Evolutionary conservation across 2,329 filamentous ascomycete genomes (phyloP), one percentile per base, ranked within the genome.

Genomic region (Plenodomus tracheiphilus): DNA sequence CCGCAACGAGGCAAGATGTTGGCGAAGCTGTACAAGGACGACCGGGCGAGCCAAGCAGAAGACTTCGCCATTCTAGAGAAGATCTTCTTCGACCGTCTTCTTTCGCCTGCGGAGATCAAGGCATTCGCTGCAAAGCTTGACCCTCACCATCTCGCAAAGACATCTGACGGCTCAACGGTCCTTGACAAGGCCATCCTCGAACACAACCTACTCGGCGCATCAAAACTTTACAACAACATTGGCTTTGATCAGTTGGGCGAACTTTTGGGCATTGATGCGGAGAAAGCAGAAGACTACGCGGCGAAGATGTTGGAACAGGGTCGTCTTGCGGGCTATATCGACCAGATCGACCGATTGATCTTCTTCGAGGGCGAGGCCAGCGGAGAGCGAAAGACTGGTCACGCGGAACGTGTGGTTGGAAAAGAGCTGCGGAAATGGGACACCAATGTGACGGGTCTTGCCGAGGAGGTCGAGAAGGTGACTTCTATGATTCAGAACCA

Each of bases 291-390:
- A 77, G 86, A 88, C 49, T 97, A 94, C 45, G 94, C 93, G 11
- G 91, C 93, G 4, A 82, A 85, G 61, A 99, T 99, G 94, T 90
- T 99, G 62, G 92, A 97, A 77, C 92, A 97, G 73, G 91, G 90
- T 9, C 85, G 94, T 25, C 75, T 99, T 43, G 84, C 87, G 2
- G 94, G 93, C 7, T 85, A 87, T 48, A 97, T 99, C 65, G 93
- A 99, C 73, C 94, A 99, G 77, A 92, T 99, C 48, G 89, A 91
- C 47, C 82, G 88, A 13, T 77, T 92, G 10, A 92, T 99, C 51
- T 91, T 86, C 76, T 99, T 99, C 69, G 89, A 94, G 66, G 84
- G 84, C 25, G 87, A 90, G 64, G 86, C 85, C 7, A 86, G 83
- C 2, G 86, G 85, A 1, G 80, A 86, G 68, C 85, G 85, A 65